phyloP scores from a whole-genome alignment of 768 basidiomycete species.

The Serpula lacrymans region DNA sequence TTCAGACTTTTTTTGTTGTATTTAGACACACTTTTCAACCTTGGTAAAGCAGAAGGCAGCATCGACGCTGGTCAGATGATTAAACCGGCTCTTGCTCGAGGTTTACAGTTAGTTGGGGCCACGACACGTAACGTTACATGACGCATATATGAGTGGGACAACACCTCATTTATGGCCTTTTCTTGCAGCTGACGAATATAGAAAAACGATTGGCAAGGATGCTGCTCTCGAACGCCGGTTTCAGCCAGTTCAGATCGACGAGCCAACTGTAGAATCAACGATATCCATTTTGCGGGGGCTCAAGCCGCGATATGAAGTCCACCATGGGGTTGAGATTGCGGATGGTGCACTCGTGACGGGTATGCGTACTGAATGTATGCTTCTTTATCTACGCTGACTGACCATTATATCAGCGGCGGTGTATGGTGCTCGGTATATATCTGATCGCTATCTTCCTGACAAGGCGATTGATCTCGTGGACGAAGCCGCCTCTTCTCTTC shows the following conservation, averaged over 20 bases:
- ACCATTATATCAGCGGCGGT: conserved; percentile 59
- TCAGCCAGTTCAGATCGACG: conserved; percentile 85
- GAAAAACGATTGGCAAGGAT: conserved; percentile 89
- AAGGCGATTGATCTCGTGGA: conserved; percentile 92
- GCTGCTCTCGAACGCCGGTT: conserved; percentile 89
- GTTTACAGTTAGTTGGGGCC: conserved; percentile 85
- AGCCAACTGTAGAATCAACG: conserved; percentile 81
- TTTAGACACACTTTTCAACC: conserved; percentile 74
- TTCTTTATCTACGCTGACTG: not conserved
- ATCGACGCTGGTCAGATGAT: conserved; percentile 94
- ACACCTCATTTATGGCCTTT: not conserved
- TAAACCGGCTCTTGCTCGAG: conserved; percentile 85
- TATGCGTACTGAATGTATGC: conserved; percentile 21
- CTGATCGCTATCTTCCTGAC: conserved; percentile 85
- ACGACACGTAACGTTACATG: too few relatives aligned
- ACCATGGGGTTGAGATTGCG: conserved; percentile 91
- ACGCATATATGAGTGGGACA: too few relatives aligned
- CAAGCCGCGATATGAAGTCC: conserved; percentile 83
- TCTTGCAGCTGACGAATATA: conserved; percentile 72
- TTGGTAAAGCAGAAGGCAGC: conserved; percentile 89
- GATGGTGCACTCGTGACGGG: conserved; percentile 87
- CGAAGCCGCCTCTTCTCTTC: conserved; percentile 84
- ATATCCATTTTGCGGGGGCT: conserved; percentile 86
- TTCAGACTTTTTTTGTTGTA: not conserved
- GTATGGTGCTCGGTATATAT: conserved; percentile 81